These are phyloP conservation scores for Orychophragmus violaceus DNA, from an alignment of 345 rosid species.

Conservation along the genomic window DNA sequence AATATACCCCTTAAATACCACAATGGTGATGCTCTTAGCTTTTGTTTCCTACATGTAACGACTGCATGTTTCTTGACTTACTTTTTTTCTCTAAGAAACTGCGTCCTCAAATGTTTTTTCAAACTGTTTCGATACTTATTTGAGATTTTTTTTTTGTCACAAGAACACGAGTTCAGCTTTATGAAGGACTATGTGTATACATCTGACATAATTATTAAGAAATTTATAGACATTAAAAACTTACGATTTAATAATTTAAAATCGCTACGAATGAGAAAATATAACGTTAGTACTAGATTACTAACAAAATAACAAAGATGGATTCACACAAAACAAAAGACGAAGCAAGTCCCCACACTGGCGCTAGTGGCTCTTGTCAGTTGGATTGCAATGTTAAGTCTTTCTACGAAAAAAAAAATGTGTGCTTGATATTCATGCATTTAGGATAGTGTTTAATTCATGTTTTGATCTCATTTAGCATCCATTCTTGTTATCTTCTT, in stretches of 20 bases:
- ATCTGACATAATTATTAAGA: not conserved
- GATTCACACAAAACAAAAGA: constrained; percentile 6
- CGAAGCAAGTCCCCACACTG: not conserved
- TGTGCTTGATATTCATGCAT: too few relatives aligned
- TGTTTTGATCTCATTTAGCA: too few relatives aligned
- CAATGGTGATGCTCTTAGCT: too few relatives aligned
- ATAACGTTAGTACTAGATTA: not conserved
- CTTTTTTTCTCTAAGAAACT: not conserved
- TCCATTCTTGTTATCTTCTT: too few relatives aligned
- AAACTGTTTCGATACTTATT: not conserved
- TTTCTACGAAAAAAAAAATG: not conserved
- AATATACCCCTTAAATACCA: too few relatives aligned
- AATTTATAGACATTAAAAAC: not conserved
- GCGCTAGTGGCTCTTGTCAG: constrained; percentile 4
- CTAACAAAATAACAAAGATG: not conserved
- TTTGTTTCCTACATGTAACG: not conserved
- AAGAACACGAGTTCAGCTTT: not conserved
- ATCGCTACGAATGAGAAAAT: not conserved
- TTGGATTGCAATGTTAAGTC: not conserved
- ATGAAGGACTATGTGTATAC: not conserved
- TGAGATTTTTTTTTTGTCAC: not conserved
- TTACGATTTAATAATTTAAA: not conserved
- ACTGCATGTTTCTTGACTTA: not conserved
- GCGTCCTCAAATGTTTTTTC: not conserved
- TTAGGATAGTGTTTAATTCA: too few relatives aligned